These are phyloP conservation scores for Raphanus sativus DNA, from an alignment of 345 rosid species.

Conservation along the genomic window DNA sequence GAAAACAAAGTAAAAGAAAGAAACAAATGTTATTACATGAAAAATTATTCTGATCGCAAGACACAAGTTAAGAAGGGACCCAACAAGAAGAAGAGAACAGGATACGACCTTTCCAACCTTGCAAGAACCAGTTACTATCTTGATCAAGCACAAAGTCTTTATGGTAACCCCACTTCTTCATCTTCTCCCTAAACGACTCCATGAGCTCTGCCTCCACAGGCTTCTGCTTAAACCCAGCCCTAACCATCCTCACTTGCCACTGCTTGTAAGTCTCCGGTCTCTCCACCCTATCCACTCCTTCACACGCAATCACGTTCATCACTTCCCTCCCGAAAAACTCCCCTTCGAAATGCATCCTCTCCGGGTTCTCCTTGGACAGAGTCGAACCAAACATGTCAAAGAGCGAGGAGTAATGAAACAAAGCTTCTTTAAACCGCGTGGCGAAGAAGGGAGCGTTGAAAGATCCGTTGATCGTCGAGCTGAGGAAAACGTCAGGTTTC, in stretches of 20 bases:
- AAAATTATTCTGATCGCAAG: neutral
- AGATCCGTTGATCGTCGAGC: constrained; percentile 53
- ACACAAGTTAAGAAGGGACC: constrained; percentile 47
- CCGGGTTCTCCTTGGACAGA: constrained; percentile 45
- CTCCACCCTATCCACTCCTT: neutral
- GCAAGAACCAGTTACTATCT: neutral
- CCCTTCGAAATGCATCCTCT: constrained; percentile 55
- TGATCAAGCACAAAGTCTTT: neutral
- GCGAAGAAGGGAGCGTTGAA: constrained; percentile 75
- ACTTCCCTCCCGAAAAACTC: neutral
- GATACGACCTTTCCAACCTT: constrained; percentile 29
- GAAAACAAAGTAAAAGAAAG: neutral
- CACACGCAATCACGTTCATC: neutral
- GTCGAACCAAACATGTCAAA: constrained; percentile 66
- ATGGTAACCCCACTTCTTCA: neutral
- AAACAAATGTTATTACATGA: constrained; percentile 14
- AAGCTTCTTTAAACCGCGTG: constrained; percentile 73
- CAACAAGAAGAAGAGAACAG: constrained; percentile 59
- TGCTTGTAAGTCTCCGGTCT: neutral
- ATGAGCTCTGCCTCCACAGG: neutral
- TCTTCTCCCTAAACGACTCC: neutral
- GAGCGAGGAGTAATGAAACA: constrained; percentile 64
- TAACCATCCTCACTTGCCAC: neutral
- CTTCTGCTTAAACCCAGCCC: neutral
- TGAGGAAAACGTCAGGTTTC: constrained; percentile 58